Evolutionary conservation across 805 yeast species (phyloP).

Genomic region (Ogataea pilisensis): DNA sequence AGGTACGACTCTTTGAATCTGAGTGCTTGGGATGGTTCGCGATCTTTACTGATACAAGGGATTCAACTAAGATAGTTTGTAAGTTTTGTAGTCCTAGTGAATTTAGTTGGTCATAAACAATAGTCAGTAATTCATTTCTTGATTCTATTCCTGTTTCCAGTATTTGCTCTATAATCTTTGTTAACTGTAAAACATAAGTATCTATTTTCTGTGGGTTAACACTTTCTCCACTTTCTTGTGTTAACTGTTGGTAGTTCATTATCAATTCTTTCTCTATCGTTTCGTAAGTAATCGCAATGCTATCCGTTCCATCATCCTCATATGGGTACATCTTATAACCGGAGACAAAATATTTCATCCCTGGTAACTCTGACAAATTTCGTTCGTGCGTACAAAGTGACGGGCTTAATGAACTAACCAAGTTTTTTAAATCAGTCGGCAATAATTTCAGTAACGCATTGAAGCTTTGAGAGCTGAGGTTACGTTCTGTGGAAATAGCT

Average conservation of each 20-base stretch:
- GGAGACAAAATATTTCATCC: background rate
- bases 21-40: too few relatives aligned
- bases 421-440: background rate
- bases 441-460: background rate
- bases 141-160: conserved; percentile 1
- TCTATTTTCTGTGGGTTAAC: too few relatives aligned
- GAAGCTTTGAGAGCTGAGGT: background rate
- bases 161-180: conserved; percentile 4
- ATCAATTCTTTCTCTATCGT: background rate
- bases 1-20: background rate
- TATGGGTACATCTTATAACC: background rate
- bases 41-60: background rate
- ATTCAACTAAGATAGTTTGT: conserved; percentile 3
- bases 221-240: too few relatives aligned
- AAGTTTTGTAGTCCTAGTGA: conserved; percentile 6
- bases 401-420: background rate
- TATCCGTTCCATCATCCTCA: too few relatives aligned
- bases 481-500: background rate
- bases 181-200: conserved; percentile 5
- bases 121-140: conserved; percentile 7
- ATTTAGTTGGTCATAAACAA: conserved; percentile 17
- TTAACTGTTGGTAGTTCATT: too few relatives aligned
- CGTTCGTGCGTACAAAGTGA: background rate
- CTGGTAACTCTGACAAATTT: background rate
- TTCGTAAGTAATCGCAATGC: too few relatives aligned